Evolutionary conservation across 305 asterid genomes (phyloP).

Genomic region (Withania somnifera): DNA sequence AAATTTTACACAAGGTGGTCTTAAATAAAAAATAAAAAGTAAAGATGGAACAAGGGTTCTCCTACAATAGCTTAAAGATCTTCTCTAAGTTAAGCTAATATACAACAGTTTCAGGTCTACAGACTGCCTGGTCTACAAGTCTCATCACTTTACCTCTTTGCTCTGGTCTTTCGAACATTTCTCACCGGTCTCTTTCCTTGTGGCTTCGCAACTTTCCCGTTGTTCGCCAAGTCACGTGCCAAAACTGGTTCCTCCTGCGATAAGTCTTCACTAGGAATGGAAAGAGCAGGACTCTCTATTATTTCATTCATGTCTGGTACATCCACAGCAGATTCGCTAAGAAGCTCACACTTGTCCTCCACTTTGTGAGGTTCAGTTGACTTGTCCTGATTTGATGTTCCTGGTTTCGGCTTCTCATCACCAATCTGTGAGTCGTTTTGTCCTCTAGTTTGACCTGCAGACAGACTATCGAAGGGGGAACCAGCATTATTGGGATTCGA

Average conservation of each 20-base stretch:
- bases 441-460: conserved; percentile 6
- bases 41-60: background rate
- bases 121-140: background rate
- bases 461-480: conserved; percentile 22
- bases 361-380: background rate
- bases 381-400: conserved; percentile 5
- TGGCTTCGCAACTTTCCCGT: conserved; percentile 17
- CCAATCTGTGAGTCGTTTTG: conserved; percentile 16
- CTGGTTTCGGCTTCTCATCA: conserved; percentile 8
- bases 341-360: conserved; percentile 31
- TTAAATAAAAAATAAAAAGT: background rate
- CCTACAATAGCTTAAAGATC: conserved; percentile 1
- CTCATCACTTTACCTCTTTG: conserved; percentile 33
- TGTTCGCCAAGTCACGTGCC: conserved; percentile 2
- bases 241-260: conserved; percentile 12
- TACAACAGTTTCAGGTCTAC: background rate
- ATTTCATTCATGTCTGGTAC: conserved; percentile 26
- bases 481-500: background rate
- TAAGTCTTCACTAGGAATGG: conserved; percentile 26
- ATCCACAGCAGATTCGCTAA: conserved; percentile 47
- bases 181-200: conserved; percentile 27
- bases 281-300: background rate
- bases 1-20: background rate
- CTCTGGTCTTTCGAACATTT: conserved; percentile 29
- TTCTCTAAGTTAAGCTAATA: background rate